Percentiles rank a stretch among this genome's conserved stretches.
phyloP scores from a whole-genome alignment of 192 early-diverging fungal genomes.

The Coemansia sp. region DNA sequence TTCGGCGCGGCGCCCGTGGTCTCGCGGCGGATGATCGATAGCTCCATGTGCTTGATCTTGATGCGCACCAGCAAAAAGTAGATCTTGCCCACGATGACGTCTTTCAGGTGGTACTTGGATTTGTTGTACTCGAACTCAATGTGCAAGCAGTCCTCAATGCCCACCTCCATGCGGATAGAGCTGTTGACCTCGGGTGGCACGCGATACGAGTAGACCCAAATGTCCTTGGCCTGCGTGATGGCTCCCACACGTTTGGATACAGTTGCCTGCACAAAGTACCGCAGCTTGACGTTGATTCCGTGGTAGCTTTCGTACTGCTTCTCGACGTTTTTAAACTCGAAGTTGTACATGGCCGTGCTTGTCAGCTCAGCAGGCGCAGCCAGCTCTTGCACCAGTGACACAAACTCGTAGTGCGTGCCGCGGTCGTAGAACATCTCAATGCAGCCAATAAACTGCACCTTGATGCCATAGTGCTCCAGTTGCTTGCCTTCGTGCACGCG shows the following conservation, averaged over 20 bases:
- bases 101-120: constrained; percentile 96
- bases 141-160: constrained; percentile 98
- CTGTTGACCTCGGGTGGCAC: constrained; percentile 84
- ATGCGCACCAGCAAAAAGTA: constrained; percentile 98
- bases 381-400: constrained; percentile 89
- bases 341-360: constrained; percentile 76
- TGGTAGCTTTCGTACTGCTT: constrained; percentile 98
- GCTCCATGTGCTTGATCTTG: constrained; percentile 99
- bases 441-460: constrained; percentile 97
- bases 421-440: constrained; percentile 96
- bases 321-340: constrained; percentile 99
- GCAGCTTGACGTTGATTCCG: constrained; percentile 96
- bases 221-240: constrained; percentile 87
- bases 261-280: constrained; percentile 95
- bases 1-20: constrained; percentile 96
- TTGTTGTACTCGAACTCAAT: constrained; percentile 99
- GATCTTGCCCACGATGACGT: constrained; percentile 99
- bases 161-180: constrained; percentile 99
- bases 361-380: constrained; percentile 90
- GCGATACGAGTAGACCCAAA: constrained; percentile 98
- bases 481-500: constrained; percentile 79
- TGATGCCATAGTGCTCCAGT: constrained; percentile 97
- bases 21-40: constrained; percentile 96
- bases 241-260: constrained; percentile 83
- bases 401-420: constrained; percentile 93